Evolutionary conservation across 2,329 filamentous ascomycete species (phyloP), one percentile per base, ranked within the genome.

Genomic region (Fusarium cicatricum): DNA sequence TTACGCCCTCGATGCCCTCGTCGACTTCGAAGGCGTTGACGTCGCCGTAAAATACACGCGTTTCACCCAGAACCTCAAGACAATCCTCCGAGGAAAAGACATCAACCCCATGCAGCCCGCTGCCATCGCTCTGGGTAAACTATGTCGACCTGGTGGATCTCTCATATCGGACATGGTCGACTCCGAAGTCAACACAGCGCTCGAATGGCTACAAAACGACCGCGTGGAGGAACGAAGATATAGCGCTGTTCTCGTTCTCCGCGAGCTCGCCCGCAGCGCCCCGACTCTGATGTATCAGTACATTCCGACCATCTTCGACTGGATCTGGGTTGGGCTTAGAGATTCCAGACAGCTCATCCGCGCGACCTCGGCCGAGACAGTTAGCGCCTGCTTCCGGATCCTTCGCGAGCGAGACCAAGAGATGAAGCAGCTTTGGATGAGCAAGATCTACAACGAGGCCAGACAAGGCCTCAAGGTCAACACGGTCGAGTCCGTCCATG

Each of bases 131-230:
- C 82, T 99, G 23, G 95, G 95, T 39, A 91, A 93, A 72, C 84
- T 99, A 55, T 96, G 94, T 58, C 89, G 91, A 65, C 95, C 95
- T 0, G 95, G 95, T 59, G 95, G 95, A 56, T 93, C 95, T 28
- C 82, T 98, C 61, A 97, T 96, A 38, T 96, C 94, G 8, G 94
- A 98, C 75, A 81, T 99, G 49, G 95, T 99, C 52, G 95, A 99
- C 72, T 94, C 92, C 49, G 94, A 99, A 76, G 93, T 98, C 58
- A 96, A 97, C 74, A 95, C 92, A 15, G 93, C 96, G 2, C 82
- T 99, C 48, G 95, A 99, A 78, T 98, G 93, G 91, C 85, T 99
- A 52, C 94, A 98, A 72, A 93, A 93, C 42, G 96, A 98, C 72
- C 86, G 94, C 64, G 88, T 96, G 67, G 95, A 99, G 78, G 94